phyloP scores from a whole-genome alignment of 495 filamentous ascomycete genomes.

The Lasiosphaeria miniovina region DNA sequence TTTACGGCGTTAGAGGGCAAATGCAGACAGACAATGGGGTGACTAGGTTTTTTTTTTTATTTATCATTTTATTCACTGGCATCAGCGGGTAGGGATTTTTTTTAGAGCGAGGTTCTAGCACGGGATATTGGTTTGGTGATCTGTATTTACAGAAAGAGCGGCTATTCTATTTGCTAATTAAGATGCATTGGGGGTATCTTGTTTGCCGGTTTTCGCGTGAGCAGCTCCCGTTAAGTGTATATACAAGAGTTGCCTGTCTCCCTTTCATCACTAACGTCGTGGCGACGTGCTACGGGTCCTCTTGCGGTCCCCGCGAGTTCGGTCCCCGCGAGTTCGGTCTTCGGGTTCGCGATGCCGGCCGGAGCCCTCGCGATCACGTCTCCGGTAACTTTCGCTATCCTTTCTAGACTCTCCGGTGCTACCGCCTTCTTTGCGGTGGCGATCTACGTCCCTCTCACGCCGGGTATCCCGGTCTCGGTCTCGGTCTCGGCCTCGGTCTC shows the following conservation, averaged over 20 bases:
- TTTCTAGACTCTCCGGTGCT: constrained; percentile 13
- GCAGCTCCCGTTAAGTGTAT: too few species aligned
- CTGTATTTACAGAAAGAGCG: too few species aligned
- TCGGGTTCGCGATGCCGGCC: constrained; percentile 18
- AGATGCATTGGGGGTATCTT: too few species aligned
- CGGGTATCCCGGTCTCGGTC: constrained; percentile 26
- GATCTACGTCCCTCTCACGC: constrained; percentile 27
- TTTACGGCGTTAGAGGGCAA: too few species aligned
- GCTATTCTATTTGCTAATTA: too few species aligned
- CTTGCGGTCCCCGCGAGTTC: constrained; percentile 14
- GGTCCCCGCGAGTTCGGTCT: constrained; percentile 14
- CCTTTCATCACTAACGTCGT: background rate
- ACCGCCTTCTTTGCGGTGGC: constrained; percentile 7
- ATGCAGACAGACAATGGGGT: too few species aligned
- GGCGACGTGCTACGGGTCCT: constrained; percentile 30
- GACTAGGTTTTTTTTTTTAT: too few species aligned
- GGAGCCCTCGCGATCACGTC: constrained; percentile 20
- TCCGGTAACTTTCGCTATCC: constrained; percentile 24
- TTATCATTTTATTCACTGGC: too few species aligned
- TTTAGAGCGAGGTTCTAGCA: too few species aligned
- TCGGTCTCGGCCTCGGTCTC: constrained; percentile 16
- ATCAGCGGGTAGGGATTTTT: too few species aligned
- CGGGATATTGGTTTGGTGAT: too few species aligned
- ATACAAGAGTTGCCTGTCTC: background rate
- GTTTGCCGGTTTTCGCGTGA: too few species aligned